Evolutionary conservation across 352 stramenopile genomes (phyloP).

Genomic region (Phytophthora pisi): DNA sequence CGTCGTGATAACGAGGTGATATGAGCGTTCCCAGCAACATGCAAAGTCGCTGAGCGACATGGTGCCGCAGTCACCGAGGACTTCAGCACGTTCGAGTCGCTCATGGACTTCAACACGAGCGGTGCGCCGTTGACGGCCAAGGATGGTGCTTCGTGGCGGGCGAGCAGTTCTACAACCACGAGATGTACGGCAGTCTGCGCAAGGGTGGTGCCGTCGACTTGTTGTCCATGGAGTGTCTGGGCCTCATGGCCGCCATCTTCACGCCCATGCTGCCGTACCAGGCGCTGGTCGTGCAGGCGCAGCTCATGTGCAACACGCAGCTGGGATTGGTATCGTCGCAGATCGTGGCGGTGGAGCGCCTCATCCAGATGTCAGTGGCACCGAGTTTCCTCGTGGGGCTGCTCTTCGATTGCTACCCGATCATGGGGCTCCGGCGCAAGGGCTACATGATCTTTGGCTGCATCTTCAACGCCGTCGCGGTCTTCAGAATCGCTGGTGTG

Average conservation of each 20-base stretch:
- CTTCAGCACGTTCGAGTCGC: too few relatives aligned
- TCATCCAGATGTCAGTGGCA: slow-evolving; percentile 86
- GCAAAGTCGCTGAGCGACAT: too few relatives aligned
- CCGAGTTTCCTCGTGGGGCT: slow-evolving; percentile 91
- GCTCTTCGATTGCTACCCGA: slow-evolving; percentile 90
- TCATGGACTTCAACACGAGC: too few relatives aligned
- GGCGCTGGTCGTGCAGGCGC: slow-evolving; percentile 50
- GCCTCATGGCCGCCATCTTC: slow-evolving; percentile 66
- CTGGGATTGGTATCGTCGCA: slow-evolving; percentile 49
- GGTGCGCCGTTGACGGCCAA: too few relatives aligned
- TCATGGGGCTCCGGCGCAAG: slow-evolving; percentile 87
- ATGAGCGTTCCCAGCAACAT: too few relatives aligned
- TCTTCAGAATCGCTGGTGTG: slow-evolving; percentile 61
- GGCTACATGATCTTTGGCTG: slow-evolving; percentile 91
- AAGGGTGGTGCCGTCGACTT: slow-evolving; percentile 63
- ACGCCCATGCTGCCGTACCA: slow-evolving; percentile 77
- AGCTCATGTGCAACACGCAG: slow-evolving; percentile 64
- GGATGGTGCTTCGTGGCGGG: slow-evolving; percentile 58
- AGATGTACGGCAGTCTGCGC: slow-evolving; percentile 71
- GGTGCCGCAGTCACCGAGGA: too few relatives aligned
- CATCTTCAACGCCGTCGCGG: slow-evolving; percentile 61
- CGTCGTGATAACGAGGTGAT: too few relatives aligned
- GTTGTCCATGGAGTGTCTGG: slow-evolving; percentile 66
- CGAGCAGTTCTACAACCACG: slow-evolving; percentile 78
- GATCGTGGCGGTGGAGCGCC: slow-evolving; percentile 51